Percentiles rank a stretch among this genome's conserved stretches.
Conservation (phyloP, 2,329 filamentous ascomycete genomes). For the Penicillium sp. region DNA sequence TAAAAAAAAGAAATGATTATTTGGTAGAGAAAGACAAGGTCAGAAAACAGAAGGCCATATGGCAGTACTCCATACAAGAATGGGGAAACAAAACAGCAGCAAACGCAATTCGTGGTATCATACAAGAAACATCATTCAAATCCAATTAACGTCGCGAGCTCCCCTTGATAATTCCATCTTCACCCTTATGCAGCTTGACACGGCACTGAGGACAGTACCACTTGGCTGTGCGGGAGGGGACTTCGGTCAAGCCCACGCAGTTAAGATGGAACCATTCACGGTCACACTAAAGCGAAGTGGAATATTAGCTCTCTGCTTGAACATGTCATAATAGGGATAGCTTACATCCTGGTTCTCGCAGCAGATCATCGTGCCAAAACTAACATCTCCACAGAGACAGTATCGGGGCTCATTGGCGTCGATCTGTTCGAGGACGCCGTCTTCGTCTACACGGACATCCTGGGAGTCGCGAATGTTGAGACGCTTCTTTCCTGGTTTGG, state of each 20-base stretch:
- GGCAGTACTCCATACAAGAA: neutral
- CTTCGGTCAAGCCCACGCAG: conserved; percentile 58
- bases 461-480: conserved; percentile 41
- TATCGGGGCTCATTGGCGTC: conserved; percentile 64
- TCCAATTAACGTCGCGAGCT: conserved; percentile 29
- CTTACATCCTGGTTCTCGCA: conserved; percentile 61
- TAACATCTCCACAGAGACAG: conserved; percentile 63
- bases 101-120: conserved; percentile 24
- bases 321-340: conserved; percentile 7
- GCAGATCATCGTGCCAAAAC: conserved; percentile 64
- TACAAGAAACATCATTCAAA: conserved; percentile 15
- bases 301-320: neutral
- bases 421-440: conserved; percentile 51
- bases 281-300: conserved; percentile 52
- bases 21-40: neutral
- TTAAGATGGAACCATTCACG: conserved; percentile 66
- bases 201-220: conserved; percentile 66
- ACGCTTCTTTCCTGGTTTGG: conserved; percentile 48
- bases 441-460: conserved; percentile 47
- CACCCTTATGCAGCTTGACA: conserved; percentile 47
- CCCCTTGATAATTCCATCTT: conserved; percentile 41
- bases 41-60: neutral
- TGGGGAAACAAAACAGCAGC: neutral
- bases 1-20: neutral
- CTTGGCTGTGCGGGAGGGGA: conserved; percentile 59